Conservation (phyloP, 306 rosid genomes). For the Lupinus albus region DNA sequence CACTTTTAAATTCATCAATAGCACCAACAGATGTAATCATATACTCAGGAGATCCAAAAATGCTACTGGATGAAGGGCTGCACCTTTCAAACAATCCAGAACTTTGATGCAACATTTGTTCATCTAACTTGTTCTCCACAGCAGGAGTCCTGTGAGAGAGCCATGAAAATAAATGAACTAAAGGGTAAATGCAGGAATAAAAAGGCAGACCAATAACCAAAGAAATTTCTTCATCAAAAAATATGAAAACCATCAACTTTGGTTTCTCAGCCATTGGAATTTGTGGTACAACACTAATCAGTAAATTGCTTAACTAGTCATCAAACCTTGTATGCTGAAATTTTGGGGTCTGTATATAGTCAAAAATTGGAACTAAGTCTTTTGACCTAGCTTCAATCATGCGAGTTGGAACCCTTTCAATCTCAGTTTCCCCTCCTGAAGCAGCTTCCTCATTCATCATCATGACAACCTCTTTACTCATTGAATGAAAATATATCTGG, state of each 20-base stretch:
- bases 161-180: background rate
- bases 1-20: slow-evolving; percentile 35
- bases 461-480: slow-evolving; percentile 48
- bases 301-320: slow-evolving; percentile 12
- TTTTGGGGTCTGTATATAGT: slow-evolving; percentile 52
- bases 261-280: background rate
- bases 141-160: slow-evolving; percentile 47
- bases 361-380: slow-evolving; percentile 67
- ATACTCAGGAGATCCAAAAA: slow-evolving; percentile 43
- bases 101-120: slow-evolving; percentile 44
- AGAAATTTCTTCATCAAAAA: slow-evolving; percentile 5
- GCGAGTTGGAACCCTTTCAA: slow-evolving; percentile 58
- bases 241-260: background rate
- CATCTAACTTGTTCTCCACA: slow-evolving; percentile 43
- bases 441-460: slow-evolving; percentile 41
- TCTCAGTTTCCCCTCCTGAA: slow-evolving; percentile 62
- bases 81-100: slow-evolving; percentile 46
- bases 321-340: slow-evolving; percentile 55
- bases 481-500: slow-evolving; percentile 71
- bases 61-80: slow-evolving; percentile 45
- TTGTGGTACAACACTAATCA: background rate
- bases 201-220: background rate
- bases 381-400: slow-evolving; percentile 70
- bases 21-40: slow-evolving; percentile 39
- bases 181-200: background rate